Percentiles rank a stretch among this genome's conserved stretches.
Evolutionary conservation across 2,329 filamentous ascomycete species (phyloP).

Genomic region (Allantophomopsis lycopodina): DNA sequence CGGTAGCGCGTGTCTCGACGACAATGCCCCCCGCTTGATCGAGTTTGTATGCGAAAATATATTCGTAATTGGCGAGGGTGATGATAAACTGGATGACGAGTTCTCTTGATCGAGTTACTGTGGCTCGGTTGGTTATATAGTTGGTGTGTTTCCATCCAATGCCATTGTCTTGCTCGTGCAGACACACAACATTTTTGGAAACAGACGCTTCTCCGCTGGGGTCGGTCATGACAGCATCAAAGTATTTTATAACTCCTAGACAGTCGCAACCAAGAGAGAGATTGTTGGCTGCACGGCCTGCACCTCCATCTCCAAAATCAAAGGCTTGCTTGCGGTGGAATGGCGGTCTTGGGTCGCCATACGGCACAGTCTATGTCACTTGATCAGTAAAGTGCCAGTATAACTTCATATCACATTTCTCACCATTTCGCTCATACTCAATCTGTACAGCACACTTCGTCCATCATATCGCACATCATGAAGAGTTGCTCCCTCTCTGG

Average conservation of each 20-base stretch:
- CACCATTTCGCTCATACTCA: constrained; percentile 44
- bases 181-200: constrained; percentile 47
- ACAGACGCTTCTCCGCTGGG: constrained; percentile 37
- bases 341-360: constrained; percentile 45
- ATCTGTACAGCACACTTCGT: constrained; percentile 40
- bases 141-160: constrained; percentile 62
- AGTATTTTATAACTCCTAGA: constrained; percentile 48
- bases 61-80: constrained; percentile 60
- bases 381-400: no score
- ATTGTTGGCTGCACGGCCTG: constrained; percentile 51
- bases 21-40: constrained; percentile 47
- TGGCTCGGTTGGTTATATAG: constrained; percentile 46
- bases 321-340: constrained; percentile 56
- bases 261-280: constrained; percentile 55
- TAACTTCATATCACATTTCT: no score
- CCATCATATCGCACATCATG: constrained; percentile 48
- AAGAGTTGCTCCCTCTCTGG: constrained; percentile 43
- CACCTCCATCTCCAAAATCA: constrained; percentile 54
- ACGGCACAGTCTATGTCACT: constrained; percentile 32
- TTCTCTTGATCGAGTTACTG: constrained; percentile 45
- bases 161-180: constrained; percentile 58
- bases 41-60: constrained; percentile 51
- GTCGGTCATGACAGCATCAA: constrained; percentile 23
- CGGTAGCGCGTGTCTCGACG: constrained; percentile 50
- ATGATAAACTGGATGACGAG: constrained; percentile 56